A percentile compares a stretch with the other conserved stretches of the same genome.
These are phyloP conservation scores for Naganishia antarctica DNA, from an alignment of 768 basidiomycete species.

Conservation along the genomic window DNA sequence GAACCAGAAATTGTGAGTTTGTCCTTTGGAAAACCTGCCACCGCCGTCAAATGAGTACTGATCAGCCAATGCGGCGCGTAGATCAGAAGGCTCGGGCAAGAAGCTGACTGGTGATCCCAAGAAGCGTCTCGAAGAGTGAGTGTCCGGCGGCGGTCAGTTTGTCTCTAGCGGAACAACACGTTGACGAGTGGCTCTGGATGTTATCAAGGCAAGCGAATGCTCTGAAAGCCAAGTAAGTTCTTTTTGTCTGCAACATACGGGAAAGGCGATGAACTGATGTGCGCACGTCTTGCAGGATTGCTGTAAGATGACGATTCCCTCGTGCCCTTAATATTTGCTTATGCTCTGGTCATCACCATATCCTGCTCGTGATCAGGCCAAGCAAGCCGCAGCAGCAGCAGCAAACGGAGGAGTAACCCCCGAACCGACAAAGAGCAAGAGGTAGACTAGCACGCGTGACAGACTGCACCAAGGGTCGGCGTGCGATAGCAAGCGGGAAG, in stretches of 20 bases:
- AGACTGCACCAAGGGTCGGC: too few species aligned
- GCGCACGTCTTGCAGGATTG: background rate
- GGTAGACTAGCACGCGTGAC: too few species aligned
- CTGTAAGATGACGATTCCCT: conserved; percentile 1
- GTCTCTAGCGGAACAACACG: too few species aligned
- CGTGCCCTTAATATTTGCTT: background rate
- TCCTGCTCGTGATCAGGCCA: background rate
- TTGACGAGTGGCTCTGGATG: too few species aligned
- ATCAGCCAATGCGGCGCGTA: background rate
- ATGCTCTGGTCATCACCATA: background rate
- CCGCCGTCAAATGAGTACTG: background rate
- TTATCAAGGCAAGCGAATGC: conserved; percentile 22
- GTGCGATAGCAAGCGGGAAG: too few species aligned
- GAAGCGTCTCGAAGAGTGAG: conserved; percentile 27
- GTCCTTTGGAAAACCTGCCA: too few species aligned
- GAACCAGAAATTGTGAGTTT: conserved; percentile 14
- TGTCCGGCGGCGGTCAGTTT: background rate
- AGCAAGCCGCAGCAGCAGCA: conserved; percentile 12
- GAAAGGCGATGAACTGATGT: background rate
- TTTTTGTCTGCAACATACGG: too few species aligned
- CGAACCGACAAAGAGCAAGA: conserved; percentile 1
- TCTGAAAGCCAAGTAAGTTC: conserved; percentile 26
- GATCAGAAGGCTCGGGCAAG: conserved; percentile 15
- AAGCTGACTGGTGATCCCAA: conserved; percentile 26
- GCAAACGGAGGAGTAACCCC: conserved; percentile 13